A percentile compares a stretch with the other conserved stretches of the same genome.
phyloP scores from a whole-genome alignment of 2,329 filamentous ascomycete genomes.

The Rosellinia necatrix region DNA sequence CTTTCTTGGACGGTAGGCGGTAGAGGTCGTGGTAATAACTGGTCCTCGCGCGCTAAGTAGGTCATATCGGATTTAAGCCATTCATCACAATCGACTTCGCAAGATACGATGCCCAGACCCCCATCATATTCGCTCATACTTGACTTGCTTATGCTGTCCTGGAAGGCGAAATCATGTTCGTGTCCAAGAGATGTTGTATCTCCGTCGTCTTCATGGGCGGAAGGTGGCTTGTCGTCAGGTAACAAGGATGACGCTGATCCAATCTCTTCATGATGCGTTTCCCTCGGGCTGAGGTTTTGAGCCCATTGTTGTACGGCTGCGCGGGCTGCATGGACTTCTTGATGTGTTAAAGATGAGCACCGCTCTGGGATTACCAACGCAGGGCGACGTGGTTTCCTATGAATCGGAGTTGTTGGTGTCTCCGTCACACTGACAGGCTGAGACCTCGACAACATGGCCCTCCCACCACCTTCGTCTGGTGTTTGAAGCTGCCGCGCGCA shows the following conservation, averaged over 20 bases:
- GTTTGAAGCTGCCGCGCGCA: slow-evolving; percentile 19
- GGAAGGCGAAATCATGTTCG: background rate
- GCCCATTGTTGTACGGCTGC: slow-evolving; percentile 23
- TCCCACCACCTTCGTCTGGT: slow-evolving; percentile 18
- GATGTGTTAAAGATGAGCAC: slow-evolving; percentile 33
- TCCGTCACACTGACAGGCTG: background rate
- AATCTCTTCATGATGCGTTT: background rate
- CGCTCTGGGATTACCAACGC: slow-evolving; percentile 30
- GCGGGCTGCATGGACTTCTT: slow-evolving; percentile 28
- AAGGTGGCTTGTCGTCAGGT: background rate
- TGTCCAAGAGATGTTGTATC: background rate
- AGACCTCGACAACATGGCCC: slow-evolving; percentile 1
- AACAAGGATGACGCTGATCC: background rate
- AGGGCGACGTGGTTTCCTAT: slow-evolving; percentile 16
- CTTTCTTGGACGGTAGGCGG: slow-evolving; percentile 60
- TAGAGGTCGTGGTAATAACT: slow-evolving; percentile 51
- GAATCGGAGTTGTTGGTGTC: background rate
- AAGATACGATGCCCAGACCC: slow-evolving; percentile 11
- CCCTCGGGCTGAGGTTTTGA: slow-evolving; percentile 12
- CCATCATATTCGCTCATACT: background rate
- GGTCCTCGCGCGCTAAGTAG: slow-evolving; percentile 31
- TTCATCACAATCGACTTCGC: slow-evolving; percentile 32
- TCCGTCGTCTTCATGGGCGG: background rate
- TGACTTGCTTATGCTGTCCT: background rate
- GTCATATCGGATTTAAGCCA: slow-evolving; percentile 35